Conservation (phyloP, 139 green algal species). For the Nannochloris sp. region DNA sequence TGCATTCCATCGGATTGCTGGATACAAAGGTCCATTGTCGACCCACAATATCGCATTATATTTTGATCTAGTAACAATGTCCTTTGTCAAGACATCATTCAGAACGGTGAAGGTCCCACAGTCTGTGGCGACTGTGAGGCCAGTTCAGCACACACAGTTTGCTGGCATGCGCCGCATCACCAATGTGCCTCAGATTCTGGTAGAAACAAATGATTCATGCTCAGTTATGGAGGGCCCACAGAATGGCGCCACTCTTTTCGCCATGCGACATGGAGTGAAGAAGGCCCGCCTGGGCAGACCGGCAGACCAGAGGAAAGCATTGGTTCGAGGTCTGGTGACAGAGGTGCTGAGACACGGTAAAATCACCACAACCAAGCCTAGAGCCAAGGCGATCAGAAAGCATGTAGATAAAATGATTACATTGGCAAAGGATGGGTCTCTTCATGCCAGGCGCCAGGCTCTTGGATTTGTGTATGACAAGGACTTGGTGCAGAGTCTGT, state of each 20-base stretch:
- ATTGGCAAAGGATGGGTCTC: conserved; percentile 83
- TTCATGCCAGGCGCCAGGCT: conserved; percentile 77
- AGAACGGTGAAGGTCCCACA: no score
- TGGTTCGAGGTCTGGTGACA: conserved; percentile 84
- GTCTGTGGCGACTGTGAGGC: no score
- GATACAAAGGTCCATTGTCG: no score
- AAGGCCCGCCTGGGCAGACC: conserved; percentile 72
- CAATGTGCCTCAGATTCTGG: no score
- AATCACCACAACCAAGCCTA: conserved; percentile 89
- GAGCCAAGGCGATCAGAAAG: conserved; percentile 88
- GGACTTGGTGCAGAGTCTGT: conserved; percentile 81
- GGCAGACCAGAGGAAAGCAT: conserved; percentile 94
- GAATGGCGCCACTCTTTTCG: conserved; percentile 56
- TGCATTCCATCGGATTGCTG: no score
- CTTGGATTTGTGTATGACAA: conserved; percentile 89
- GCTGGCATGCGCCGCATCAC: not conserved
- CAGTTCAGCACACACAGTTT: conserved; percentile 1
- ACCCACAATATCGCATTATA: not conserved
- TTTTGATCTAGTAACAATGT: not conserved
- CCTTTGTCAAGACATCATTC: not conserved
- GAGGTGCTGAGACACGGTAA: conserved; percentile 86
- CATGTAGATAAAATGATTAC: conserved; percentile 97
- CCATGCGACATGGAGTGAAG: conserved; percentile 89
- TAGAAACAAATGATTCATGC: no score
- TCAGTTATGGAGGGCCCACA: conserved; percentile 20